These are phyloP conservation scores for Golubevia sp. DNA, from an alignment of 1,284 basidiomycete species.

Conservation along the genomic window DNA sequence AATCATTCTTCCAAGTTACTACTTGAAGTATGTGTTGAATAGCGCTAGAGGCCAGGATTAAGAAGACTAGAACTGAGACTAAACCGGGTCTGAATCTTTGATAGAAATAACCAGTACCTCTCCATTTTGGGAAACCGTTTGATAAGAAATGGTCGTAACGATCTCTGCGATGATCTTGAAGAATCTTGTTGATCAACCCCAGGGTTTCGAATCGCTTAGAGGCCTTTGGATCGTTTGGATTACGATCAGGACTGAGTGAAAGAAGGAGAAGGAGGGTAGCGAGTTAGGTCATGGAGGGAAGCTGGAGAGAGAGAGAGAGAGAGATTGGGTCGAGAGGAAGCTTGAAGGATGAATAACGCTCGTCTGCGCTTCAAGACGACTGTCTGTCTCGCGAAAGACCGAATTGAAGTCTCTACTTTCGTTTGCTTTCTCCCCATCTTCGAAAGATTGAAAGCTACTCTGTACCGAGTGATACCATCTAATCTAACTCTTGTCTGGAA, in stretches of 20 bases:
- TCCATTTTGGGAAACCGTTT: constrained; percentile 56
- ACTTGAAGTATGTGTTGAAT: constrained; percentile 21
- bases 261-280: not conserved
- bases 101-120: constrained; percentile 52
- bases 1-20: constrained; percentile 33
- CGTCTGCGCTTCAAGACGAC: not conserved
- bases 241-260: constrained; percentile 39
- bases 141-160: constrained; percentile 55
- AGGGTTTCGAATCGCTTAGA: constrained; percentile 51
- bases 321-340: not conserved
- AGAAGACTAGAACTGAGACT: constrained; percentile 23
- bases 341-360: not conserved
- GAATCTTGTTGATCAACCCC: constrained; percentile 53
- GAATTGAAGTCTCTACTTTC: too few species aligned
- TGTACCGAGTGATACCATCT: too few species aligned
- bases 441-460: too few species aligned
- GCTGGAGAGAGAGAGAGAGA: not conserved
- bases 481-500: too few species aligned
- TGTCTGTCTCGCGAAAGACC: too few species aligned
- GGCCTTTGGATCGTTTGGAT: constrained; percentile 25
- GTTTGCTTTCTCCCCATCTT: too few species aligned
- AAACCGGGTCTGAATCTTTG: constrained; percentile 46
- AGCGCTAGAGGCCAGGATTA: constrained; percentile 27
- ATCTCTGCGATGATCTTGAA: constrained; percentile 51
- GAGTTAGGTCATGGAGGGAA: not conserved